A percentile compares a stretch with the other conserved stretches of the same genome.
Evolutionary conservation across 805 yeast species (phyloP).

Genomic region (Ogataea haglerorum): DNA sequence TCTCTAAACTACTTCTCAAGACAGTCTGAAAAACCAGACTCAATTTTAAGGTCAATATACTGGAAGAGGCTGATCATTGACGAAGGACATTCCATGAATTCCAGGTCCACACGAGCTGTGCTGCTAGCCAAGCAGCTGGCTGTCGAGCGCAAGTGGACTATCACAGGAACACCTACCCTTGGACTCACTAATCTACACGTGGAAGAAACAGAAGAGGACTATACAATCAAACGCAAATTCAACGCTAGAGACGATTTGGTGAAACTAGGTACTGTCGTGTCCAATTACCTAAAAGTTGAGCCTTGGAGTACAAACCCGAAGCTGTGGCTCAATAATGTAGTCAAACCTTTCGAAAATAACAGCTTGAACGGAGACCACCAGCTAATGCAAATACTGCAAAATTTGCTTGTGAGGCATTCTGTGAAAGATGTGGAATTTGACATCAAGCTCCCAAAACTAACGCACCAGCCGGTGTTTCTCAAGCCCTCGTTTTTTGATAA

Average conservation of each 20-base stretch:
- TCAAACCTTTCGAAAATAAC: slow-evolving; percentile 45
- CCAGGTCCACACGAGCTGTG: slow-evolving; percentile 49
- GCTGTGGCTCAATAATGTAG: slow-evolving; percentile 44
- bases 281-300: slow-evolving; percentile 53
- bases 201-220: slow-evolving; percentile 34
- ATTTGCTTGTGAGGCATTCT: slow-evolving; percentile 55
- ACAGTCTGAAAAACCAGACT: slow-evolving; percentile 34
- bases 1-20: slow-evolving; percentile 45
- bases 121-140: slow-evolving; percentile 43
- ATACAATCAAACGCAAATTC: slow-evolving; percentile 48
- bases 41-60: slow-evolving; percentile 41
- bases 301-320: slow-evolving; percentile 51
- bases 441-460: slow-evolving; percentile 53
- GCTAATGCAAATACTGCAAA: slow-evolving; percentile 40
- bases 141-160: slow-evolving; percentile 69
- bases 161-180: slow-evolving; percentile 73
- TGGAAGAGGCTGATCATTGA: slow-evolving; percentile 76
- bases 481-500: slow-evolving; percentile 62
- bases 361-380: slow-evolving; percentile 40
- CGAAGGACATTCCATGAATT: slow-evolving; percentile 67
- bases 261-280: slow-evolving; percentile 50
- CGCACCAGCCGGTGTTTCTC: slow-evolving; percentile 55
- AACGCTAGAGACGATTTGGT: slow-evolving; percentile 50
- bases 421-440: slow-evolving; percentile 53
- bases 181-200: slow-evolving; percentile 60